Base-by-base conservation (phyloP, 805 yeast genomes). In the Starmerella floris region DNA sequence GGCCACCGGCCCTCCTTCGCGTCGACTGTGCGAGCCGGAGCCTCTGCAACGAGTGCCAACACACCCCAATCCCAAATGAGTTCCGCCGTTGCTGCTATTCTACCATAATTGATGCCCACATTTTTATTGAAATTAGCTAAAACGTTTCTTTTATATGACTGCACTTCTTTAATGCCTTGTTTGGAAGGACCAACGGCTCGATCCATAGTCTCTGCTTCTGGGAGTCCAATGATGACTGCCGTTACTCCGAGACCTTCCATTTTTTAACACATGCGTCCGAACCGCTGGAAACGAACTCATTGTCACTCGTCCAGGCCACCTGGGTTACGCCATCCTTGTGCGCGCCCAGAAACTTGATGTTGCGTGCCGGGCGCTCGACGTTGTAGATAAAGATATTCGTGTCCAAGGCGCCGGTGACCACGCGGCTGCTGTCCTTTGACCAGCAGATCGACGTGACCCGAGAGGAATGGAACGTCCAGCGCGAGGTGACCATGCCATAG, bases 381-480 rank as follows among this genome's bases (percentile, higher is more conserved):
- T 87, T 79, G 61, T 85, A 91, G 15, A 91, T 66, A 50, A 76
- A 77, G 36, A 91, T 64, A 48, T 79, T 77, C 5, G 94, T 78
- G 58, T 91, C 99, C 44, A 84, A 65, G 0, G 95, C 83, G 0
- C 80, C 91, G 45, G 88, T 76, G 19, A 77, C 82, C 35, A 82
- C 70, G 51, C 72, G 76, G 51, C 78, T 75, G 43, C 82, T 78
- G 52, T 80, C 85, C 9, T 65, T 65, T 35, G 77, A 72, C 98
- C 97, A 91, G 21, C 75, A 61, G 37, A 91, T 81, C 25, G 77
- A 72, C 45, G 74, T 76, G 49, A 91, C 79, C 42, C 73, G 76
- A 43, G 94, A 79, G 2, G 87, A 82, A 59, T 91, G 96, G 76
- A 83, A 88, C 0, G 94, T 79, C 99, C 99, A 91, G 58, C 96